These are phyloP conservation scores for Diplogelasinospora grovesii DNA, from an alignment of 495 filamentous ascomycete genomes.

Conservation along the genomic window DNA sequence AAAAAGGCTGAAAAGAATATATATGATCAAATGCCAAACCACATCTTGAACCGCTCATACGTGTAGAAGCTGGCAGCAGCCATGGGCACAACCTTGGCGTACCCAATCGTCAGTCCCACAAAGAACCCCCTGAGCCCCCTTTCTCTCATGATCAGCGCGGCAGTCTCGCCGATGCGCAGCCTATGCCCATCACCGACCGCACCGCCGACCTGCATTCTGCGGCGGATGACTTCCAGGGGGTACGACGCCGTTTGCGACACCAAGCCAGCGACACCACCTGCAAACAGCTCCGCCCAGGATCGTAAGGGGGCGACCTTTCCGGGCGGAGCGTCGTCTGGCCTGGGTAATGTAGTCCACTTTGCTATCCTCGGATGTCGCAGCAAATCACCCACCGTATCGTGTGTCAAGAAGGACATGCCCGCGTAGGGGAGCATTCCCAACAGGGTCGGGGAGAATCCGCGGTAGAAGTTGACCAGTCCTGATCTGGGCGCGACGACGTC, in stretches of 20 bases:
- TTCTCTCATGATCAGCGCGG: conserved; percentile 63
- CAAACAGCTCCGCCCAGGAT: conserved; percentile 75
- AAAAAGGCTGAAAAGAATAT: too few relatives aligned
- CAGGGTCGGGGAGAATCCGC: conserved; percentile 84
- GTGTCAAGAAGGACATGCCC: conserved; percentile 93
- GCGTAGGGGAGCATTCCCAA: conserved; percentile 95
- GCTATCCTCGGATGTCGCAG: conserved; percentile 61
- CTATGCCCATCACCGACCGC: conserved; percentile 84
- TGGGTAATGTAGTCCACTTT: conserved; percentile 56
- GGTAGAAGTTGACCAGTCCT: conserved; percentile 86
- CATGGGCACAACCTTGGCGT: conserved; percentile 91
- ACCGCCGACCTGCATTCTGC: conserved; percentile 93
- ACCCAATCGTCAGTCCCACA: conserved; percentile 89
- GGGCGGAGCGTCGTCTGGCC: conserved; percentile 34
- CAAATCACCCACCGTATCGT: conserved; percentile 78
- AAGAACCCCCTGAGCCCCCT: conserved; percentile 78
- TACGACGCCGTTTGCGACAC: conserved; percentile 89
- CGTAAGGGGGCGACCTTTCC: conserved; percentile 60
- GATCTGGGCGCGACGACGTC: conserved; percentile 46
- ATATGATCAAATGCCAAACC: conserved; percentile 71
- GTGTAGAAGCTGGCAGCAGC: conserved; percentile 66
- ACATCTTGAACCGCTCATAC: conserved; percentile 76
- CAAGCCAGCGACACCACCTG: conserved; percentile 78
- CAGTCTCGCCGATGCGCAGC: conserved; percentile 72
- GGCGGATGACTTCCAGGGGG: conserved; percentile 83